Evolutionary conservation across 75 land plant genomes (phyloP).

Genomic region (Picea sitchensis): DNA sequence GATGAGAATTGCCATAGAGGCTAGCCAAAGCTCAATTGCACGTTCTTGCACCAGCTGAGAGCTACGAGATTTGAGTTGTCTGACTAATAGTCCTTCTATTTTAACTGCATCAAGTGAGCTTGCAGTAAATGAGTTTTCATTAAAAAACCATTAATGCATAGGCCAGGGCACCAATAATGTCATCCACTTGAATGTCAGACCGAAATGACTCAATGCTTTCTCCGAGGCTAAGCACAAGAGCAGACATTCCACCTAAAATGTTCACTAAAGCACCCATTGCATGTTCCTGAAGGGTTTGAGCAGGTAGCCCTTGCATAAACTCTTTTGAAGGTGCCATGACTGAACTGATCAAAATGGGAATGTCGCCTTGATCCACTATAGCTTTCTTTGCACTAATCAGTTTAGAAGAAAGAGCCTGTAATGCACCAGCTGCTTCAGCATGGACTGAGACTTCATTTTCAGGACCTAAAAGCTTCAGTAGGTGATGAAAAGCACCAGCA

Average conservation of each 20-base stretch:
- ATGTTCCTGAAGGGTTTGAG: conserved; percentile 62
- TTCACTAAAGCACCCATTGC: conserved; percentile 77
- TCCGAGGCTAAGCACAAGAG: conserved; percentile 63
- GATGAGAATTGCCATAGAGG: conserved; percentile 64
- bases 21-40: conserved; percentile 83
- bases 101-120: conserved; percentile 36
- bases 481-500: no score
- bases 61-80: conserved; percentile 45
- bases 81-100: conserved; percentile 64
- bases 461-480: no score
- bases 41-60: conserved; percentile 71
- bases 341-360: no score
- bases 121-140: conserved; percentile 26
- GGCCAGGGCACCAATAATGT: conserved; percentile 81
- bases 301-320: no score
- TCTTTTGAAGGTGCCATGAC: no score
- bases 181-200: conserved; percentile 59
- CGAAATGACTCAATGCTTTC: conserved; percentile 44
- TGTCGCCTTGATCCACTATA: no score
- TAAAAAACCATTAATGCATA: conserved; percentile 81
- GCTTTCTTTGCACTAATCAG: no score
- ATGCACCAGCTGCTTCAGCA: no score
- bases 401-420: no score
- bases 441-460: no score
- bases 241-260: conserved; percentile 75